These are phyloP conservation scores for Aspergillus piperis DNA, from an alignment of 2,329 filamentous ascomycete genomes.

Conservation along the genomic window DNA sequence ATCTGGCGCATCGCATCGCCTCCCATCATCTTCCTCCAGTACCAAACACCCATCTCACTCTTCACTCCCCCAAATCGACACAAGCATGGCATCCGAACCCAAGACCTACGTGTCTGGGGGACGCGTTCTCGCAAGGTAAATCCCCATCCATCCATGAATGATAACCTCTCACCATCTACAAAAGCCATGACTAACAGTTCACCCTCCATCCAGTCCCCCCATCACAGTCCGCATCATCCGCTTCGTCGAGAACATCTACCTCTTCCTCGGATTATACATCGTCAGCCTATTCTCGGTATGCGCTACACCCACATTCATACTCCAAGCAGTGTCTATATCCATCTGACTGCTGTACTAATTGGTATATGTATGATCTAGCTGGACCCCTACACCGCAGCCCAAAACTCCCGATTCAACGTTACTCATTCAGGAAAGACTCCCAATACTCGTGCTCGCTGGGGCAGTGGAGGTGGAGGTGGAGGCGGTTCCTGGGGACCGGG, in stretches of 20 bases:
- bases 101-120: slow-evolving; percentile 45
- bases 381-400: slow-evolving; percentile 49
- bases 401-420: slow-evolving; percentile 50
- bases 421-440: slow-evolving; percentile 30
- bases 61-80: neutral
- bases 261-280: slow-evolving; percentile 53
- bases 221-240: slow-evolving; percentile 45
- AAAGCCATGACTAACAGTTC: neutral
- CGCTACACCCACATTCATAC: slow-evolving; percentile 4
- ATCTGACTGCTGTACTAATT: neutral
- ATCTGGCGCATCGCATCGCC: neutral
- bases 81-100: slow-evolving; percentile 37
- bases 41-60: neutral
- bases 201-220: slow-evolving; percentile 41
- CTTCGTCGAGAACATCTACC: slow-evolving; percentile 46
- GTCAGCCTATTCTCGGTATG: slow-evolving; percentile 52
- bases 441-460: slow-evolving; percentile 29
- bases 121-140: slow-evolving; percentile 39
- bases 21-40: slow-evolving; percentile 6
- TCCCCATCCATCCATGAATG: neutral
- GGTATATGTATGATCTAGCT: slow-evolving; percentile 32
- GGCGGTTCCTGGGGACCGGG: slow-evolving; percentile 34
- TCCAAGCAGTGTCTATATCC: neutral
- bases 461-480: slow-evolving; percentile 29
- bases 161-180: neutral